Evolutionary conservation across 179 eudicot genomes (phyloP).

Genomic region (Beta macrorhiza): DNA sequence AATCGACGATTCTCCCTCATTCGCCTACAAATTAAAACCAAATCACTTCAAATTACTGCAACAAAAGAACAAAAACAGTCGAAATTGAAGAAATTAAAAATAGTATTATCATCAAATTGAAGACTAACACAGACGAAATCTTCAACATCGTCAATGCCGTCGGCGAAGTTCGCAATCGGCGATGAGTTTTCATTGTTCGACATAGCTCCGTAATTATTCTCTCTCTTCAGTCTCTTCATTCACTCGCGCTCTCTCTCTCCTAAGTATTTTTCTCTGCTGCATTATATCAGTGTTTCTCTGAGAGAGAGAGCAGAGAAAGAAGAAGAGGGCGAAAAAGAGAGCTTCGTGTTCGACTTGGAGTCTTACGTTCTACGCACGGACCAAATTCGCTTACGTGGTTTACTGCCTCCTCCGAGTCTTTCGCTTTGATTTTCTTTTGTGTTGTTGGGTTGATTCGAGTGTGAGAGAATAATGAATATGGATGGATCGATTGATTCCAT

Average conservation of each 20-base stretch:
- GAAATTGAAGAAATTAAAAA: constrained; percentile 9
- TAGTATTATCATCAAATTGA: neutral
- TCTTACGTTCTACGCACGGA: constrained; percentile 57
- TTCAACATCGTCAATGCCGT: constrained; percentile 56
- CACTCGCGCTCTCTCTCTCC: neutral
- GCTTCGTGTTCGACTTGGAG: constrained; percentile 42
- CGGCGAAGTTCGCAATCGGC: constrained; percentile 22
- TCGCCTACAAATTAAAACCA: constrained; percentile 42
- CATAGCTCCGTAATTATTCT: neutral
- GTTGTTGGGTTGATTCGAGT: too few species aligned
- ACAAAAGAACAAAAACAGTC: neutral
- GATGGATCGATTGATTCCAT: too few species aligned
- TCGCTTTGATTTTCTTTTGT: neutral
- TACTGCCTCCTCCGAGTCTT: neutral
- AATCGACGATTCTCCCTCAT: constrained; percentile 51
- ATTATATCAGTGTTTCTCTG: neutral
- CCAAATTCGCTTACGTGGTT: constrained; percentile 59
- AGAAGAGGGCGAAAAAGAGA: neutral
- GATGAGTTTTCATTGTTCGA: constrained; percentile 5
- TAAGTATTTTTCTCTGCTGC: neutral
- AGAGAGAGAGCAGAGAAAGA: constrained; percentile 10
- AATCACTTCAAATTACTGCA: constrained; percentile 8
- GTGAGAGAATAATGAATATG: too few species aligned
- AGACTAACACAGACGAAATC: constrained; percentile 53
- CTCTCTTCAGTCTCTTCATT: neutral